Evolutionary conservation across 768 basidiomycete genomes (phyloP).

Genomic region (Trametes punicea): DNA sequence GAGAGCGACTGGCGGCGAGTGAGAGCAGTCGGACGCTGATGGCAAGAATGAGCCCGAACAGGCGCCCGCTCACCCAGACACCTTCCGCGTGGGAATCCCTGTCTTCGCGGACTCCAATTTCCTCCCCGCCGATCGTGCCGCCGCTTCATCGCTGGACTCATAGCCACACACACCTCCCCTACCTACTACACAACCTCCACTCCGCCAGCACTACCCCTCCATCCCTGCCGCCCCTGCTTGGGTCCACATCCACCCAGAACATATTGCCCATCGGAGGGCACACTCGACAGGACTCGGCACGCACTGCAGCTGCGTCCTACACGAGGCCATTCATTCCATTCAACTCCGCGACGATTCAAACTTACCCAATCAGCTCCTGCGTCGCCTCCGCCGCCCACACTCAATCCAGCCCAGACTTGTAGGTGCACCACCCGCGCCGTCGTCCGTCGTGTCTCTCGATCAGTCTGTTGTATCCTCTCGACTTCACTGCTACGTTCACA

Average conservation of each 20-base stretch:
- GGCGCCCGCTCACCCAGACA: conserved; percentile 15
- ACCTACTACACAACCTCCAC: background rate
- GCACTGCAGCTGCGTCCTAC: background rate
- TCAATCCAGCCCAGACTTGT: background rate
- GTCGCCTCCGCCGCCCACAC: background rate
- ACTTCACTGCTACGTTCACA: background rate
- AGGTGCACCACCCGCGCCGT: background rate
- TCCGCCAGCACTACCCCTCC: background rate
- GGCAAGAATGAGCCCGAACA: conserved; percentile 1
- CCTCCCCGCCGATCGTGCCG: conserved; percentile 22
- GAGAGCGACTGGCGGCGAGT: conserved; percentile 5
- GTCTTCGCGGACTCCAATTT: conserved; percentile 20
- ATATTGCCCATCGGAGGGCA: too few species aligned
- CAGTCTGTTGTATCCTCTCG: background rate
- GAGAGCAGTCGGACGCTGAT: background rate
- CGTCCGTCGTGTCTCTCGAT: background rate
- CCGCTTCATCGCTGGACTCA: conserved; percentile 17
- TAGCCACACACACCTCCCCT: conserved; percentile 14
- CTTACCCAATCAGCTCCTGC: conserved; percentile 14
- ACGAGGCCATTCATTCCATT: conserved; percentile 1
- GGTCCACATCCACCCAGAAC: background rate
- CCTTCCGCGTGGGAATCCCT: conserved; percentile 21
- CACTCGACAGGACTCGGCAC: too few species aligned
- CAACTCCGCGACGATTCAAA: conserved; percentile 16
- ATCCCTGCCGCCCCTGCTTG: background rate